Conservation (phyloP, 768 basidiomycete species). For the Neoboletus brunneissimus region DNA sequence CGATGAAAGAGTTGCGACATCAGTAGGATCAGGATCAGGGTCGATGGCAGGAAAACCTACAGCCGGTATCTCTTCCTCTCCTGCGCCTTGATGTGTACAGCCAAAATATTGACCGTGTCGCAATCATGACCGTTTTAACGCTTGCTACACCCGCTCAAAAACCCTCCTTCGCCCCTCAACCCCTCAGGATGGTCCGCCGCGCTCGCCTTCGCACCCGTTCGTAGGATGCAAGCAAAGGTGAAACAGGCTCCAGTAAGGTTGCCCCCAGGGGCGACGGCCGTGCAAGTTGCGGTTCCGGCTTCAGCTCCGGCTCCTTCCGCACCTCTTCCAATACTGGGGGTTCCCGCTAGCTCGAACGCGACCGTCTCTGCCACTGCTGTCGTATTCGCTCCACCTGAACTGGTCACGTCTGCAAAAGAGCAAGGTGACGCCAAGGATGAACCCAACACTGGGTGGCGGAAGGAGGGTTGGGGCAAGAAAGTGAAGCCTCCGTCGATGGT, state of each 20-base stretch:
- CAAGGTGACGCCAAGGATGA: conserved; percentile 29
- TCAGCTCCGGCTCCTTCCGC: conserved; percentile 46
- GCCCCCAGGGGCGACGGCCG: conserved; percentile 54
- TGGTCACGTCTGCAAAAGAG: conserved; percentile 36
- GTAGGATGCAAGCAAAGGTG: conserved; percentile 57
- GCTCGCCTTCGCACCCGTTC: conserved; percentile 83
- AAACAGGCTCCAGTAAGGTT: conserved; percentile 44
- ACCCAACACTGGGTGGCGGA: conserved; percentile 35
- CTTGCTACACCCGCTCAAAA: conserved; percentile 4
- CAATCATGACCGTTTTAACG: conserved; percentile 32
- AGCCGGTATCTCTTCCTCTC: conserved; percentile 54
- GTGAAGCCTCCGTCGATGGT: conserved; percentile 90
- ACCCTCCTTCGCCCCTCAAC: not conserved
- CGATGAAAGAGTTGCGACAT: conserved; percentile 26
- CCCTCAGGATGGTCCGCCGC: conserved; percentile 80
- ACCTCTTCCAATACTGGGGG: conserved; percentile 32
- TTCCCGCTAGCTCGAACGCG: conserved; percentile 26
- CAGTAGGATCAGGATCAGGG: conserved; percentile 29
- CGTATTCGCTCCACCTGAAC: conserved; percentile 65
- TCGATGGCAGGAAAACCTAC: conserved; percentile 44
- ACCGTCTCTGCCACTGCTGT: conserved; percentile 57
- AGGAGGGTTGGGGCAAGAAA: conserved; percentile 81
- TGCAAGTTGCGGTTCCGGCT: conserved; percentile 37
- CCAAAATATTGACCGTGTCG: conserved; percentile 37
- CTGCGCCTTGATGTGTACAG: conserved; percentile 37